Evolutionary conservation across 306 rosid species (phyloP).

Genomic region (Cajanus cajan): DNA sequence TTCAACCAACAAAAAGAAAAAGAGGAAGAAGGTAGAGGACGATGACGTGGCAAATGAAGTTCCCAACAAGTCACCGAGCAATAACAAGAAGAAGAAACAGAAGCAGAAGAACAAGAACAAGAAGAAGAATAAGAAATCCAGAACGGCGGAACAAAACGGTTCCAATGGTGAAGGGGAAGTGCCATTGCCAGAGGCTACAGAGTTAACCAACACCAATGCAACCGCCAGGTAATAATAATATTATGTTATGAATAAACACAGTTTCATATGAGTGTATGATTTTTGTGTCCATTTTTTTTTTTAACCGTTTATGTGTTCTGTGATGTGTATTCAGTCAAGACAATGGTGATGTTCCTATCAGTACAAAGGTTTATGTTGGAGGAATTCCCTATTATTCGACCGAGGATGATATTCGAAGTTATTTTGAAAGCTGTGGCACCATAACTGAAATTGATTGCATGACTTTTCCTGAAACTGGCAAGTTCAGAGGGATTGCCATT

Average conservation of each 20-base stretch:
- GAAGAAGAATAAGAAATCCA: constrained; percentile 34
- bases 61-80: constrained; percentile 27
- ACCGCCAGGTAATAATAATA: constrained; percentile 44
- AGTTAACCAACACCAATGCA: constrained; percentile 26
- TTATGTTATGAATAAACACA: neutral
- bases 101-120: constrained; percentile 26
- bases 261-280: neutral
- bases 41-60: constrained; percentile 36
- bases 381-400: constrained; percentile 94
- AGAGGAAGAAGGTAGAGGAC: constrained; percentile 39
- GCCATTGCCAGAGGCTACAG: constrained; percentile 27
- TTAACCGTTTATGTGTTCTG: constrained; percentile 2
- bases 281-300: neutral
- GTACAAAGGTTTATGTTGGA: constrained; percentile 85
- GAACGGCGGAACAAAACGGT: constrained; percentile 27
- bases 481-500: constrained; percentile 92
- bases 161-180: constrained; percentile 35
- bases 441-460: constrained; percentile 84
- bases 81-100: constrained; percentile 23
- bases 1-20: constrained; percentile 34
- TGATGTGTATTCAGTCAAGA: constrained; percentile 46
- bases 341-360: constrained; percentile 44
- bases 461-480: constrained; percentile 90
- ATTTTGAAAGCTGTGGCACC: constrained; percentile 85
- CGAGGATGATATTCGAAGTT: constrained; percentile 90